Conservation (phyloP, 768 basidiomycete species). For the Multifurca ochricompacta region DNA sequence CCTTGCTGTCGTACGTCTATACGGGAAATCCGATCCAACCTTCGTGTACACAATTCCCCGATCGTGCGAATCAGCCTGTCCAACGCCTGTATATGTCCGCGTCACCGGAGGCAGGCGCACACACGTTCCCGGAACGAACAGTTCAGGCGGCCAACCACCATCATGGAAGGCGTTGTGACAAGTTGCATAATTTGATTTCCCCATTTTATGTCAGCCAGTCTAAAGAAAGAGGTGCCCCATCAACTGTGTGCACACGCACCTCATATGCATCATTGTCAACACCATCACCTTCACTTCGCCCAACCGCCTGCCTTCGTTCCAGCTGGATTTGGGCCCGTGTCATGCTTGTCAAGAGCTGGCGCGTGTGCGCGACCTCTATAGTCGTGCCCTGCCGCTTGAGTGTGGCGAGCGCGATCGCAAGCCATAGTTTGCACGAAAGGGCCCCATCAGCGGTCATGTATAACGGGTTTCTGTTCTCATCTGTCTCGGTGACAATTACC, state of each 20-base stretch:
- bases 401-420: conserved; percentile 11
- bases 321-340: conserved; percentile 6
- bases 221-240: neutral
- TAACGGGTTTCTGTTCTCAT: conserved; percentile 3
- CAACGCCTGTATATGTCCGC: conserved; percentile 12
- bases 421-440: conserved; percentile 18
- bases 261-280: conserved; percentile 2
- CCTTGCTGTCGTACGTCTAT: conserved; percentile 4
- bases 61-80: conserved; percentile 13
- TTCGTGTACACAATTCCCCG: conserved; percentile 11
- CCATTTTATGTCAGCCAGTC: conserved; percentile 12
- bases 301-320: conserved; percentile 8
- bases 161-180: neutral
- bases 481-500: conserved; percentile 10
- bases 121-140: conserved; percentile 14
- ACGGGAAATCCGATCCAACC: conserved; percentile 18
- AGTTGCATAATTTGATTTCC: conserved; percentile 6
- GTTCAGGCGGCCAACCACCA: conserved; percentile 1
- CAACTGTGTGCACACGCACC: conserved; percentile 1
- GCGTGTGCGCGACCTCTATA: neutral
- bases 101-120: conserved; percentile 9
- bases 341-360: neutral
- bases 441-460: conserved; percentile 19
- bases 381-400: neutral
- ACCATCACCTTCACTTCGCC: neutral